These are phyloP conservation scores for Aphanocladium album DNA, from an alignment of 2,329 filamentous ascomycete genomes.

Conservation along the genomic window DNA sequence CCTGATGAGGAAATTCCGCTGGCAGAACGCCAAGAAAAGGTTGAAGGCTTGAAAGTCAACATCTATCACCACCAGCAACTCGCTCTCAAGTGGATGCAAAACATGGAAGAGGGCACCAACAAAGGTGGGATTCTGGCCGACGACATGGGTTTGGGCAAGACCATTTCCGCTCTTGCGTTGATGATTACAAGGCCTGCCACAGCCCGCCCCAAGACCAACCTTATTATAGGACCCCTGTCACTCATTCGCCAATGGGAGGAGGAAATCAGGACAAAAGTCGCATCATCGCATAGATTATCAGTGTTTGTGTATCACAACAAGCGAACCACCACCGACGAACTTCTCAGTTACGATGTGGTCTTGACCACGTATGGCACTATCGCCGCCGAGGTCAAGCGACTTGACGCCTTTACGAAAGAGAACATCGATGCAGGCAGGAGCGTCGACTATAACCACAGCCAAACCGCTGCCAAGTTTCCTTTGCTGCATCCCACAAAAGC, in stretches of 20 bases:
- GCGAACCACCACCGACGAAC: conserved; percentile 54
- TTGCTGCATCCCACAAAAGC: conserved; percentile 56
- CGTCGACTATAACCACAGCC: conserved; percentile 32
- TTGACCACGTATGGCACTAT: conserved; percentile 86
- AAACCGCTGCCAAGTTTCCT: conserved; percentile 38
- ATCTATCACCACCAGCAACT: conserved; percentile 81
- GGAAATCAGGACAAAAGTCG: conserved; percentile 69
- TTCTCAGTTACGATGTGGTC: conserved; percentile 69
- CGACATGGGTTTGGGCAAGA: conserved; percentile 92
- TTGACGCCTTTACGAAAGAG: conserved; percentile 48
- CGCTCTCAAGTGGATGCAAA: conserved; percentile 76
- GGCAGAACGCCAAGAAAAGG: conserved; percentile 62
- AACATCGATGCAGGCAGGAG: conserved; percentile 33
- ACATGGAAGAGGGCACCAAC: conserved; percentile 71
- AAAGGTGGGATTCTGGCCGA: conserved; percentile 89
- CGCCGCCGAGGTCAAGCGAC: conserved; percentile 54
- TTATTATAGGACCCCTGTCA: conserved; percentile 77
- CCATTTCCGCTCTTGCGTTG: conserved; percentile 75
- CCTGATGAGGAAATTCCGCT: conserved; percentile 62
- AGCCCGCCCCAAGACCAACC: conserved; percentile 54
- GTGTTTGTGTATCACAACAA: conserved; percentile 68
- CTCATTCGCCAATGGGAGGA: conserved; percentile 80
- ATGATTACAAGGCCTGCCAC: conserved; percentile 63
- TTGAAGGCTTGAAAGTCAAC: conserved; percentile 59
- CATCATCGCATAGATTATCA: conserved; percentile 51